Base-by-base conservation (phyloP, 192 early-diverging fungal genomes). In the Backusella psychrophila region DNA sequence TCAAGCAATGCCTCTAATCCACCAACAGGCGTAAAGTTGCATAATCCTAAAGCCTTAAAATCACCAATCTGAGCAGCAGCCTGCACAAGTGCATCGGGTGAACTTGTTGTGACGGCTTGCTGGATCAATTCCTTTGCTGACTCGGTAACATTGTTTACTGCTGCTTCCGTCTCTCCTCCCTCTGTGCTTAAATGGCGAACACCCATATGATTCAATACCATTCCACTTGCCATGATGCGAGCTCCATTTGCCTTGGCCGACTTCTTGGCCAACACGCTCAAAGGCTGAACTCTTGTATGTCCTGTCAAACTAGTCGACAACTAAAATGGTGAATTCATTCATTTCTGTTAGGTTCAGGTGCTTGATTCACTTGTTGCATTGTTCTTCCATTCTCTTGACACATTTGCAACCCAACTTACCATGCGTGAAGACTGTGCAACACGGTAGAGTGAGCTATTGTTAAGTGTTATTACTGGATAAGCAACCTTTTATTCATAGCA, bases 11-110 rank as follows among this genome's bases (percentile, higher is more conserved):
- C 85, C 81, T 98, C 90, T 19, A 92, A 75, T 23, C 85, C 66
- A 41, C 94, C 96, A 6, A 91, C 90, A 12, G 95, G 95, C 7
- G 91, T 84, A 52, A 80, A 90, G 52, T 90, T 85, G 59, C 87
- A 88, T 34, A 98, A 85, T 15, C 97, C 97, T 80, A 96, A 87
- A 9, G 87, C 85, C 52, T 94, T 90, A 46, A 98, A 83, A 72
- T 98, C 96, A 14, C 97, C 97, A 72, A 96, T 88, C 80, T 95
- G 86, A 75, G 92, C 88, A 33, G 88, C 89, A 0, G 88, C 85
- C 21, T 78, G 73, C 0, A 83, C 42, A 56, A 90, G 74, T 26
- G 76, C 72, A 59, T 89, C 85, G 59, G 72, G 35, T 23, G 78
- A 70, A 26, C 38, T 49, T 14, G 76, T 77, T 23, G 74, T 67